phyloP scores from a whole-genome alignment of 2,329 filamentous ascomycete genomes.

The Metarhizium album region DNA sequence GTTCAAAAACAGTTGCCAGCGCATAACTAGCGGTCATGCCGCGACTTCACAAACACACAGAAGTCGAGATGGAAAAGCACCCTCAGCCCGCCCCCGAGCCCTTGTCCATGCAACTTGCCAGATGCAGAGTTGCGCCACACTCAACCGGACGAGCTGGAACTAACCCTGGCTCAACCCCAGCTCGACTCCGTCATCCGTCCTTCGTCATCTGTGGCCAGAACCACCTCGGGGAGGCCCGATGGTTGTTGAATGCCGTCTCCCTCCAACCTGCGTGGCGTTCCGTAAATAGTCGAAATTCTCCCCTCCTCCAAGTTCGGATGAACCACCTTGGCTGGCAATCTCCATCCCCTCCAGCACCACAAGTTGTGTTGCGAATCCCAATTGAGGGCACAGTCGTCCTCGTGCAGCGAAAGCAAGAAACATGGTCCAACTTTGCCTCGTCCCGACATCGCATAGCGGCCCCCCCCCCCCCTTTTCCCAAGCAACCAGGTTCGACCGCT shows the following conservation, averaged over 20 bases:
- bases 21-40: not conserved
- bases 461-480: no score
- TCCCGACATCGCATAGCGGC: no score
- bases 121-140: not conserved
- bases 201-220: no score
- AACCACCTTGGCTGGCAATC: not conserved
- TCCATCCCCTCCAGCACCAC: not conserved
- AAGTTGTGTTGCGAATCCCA: not conserved
- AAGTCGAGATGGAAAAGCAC: not conserved
- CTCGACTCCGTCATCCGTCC: no score
- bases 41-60: not conserved
- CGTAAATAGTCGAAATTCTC: no score
- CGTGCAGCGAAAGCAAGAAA: no score
- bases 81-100: not conserved
- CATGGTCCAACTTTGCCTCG: no score
- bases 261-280: no score
- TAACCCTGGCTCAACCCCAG: not conserved
- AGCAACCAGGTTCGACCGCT: no score
- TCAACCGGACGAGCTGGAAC: not conserved
- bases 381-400: no score
- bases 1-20: not conserved
- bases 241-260: no score
- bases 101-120: not conserved
- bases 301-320: not conserved
- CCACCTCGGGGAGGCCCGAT: no score